phyloP scores from a whole-genome alignment of 768 basidiomycete genomes.

The Clitopilus hobsonii region DNA sequence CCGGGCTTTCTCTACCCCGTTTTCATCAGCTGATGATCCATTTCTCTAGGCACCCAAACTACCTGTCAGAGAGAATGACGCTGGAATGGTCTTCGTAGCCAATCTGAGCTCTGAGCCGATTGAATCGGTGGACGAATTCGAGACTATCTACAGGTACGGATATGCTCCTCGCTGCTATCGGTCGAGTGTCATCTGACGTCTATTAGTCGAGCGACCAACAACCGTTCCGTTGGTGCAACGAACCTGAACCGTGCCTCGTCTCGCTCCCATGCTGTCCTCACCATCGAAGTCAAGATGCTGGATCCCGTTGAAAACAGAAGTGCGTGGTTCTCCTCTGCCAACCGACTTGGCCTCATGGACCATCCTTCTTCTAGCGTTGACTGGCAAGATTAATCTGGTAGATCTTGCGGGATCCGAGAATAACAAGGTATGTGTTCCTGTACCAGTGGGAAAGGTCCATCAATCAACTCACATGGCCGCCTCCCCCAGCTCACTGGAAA shows the following conservation, averaged over 20 bases:
- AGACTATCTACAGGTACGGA: constrained; percentile 39
- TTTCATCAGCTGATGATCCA: neutral
- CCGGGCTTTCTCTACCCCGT: neutral
- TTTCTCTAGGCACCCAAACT: constrained; percentile 42
- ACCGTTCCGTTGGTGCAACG: constrained; percentile 82
- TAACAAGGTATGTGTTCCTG: constrained; percentile 55
- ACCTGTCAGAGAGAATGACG: constrained; percentile 49
- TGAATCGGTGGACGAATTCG: constrained; percentile 37
- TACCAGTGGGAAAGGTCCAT: neutral
- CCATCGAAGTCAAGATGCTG: constrained; percentile 59
- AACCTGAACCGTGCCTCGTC: constrained; percentile 83
- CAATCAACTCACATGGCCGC: neutral
- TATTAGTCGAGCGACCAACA: constrained; percentile 60
- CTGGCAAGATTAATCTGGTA: constrained; percentile 80
- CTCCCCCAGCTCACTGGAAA: constrained; percentile 72
- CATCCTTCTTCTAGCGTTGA: constrained; percentile 33
- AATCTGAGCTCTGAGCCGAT: constrained; percentile 42
- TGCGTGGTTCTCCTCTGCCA: constrained; percentile 21
- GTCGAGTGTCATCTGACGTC: neutral
- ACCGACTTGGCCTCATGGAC: constrained; percentile 2
- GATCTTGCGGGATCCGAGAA: constrained; percentile 92
- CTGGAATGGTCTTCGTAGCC: constrained; percentile 50
- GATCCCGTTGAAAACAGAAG: constrained; percentile 52
- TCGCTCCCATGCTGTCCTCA: constrained; percentile 84
- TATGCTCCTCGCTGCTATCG: neutral